Evolutionary conservation across 345 rosid species (phyloP).

Genomic region (Populus alba): DNA sequence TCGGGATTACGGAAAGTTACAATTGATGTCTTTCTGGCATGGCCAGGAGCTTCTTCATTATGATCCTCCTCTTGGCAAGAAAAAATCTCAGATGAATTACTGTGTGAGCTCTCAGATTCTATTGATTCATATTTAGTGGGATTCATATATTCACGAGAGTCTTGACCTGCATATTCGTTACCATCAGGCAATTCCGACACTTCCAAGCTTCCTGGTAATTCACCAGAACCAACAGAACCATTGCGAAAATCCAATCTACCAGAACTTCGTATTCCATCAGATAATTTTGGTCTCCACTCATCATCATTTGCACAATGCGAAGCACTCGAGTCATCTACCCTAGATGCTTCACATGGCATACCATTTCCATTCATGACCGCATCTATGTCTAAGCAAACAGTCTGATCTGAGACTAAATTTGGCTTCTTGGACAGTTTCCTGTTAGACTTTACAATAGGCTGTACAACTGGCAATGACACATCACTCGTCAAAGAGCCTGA

Average conservation of each 20-base stretch:
- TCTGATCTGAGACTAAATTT: constrained; percentile 11
- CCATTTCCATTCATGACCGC: constrained; percentile 8
- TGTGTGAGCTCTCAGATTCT: constrained; percentile 31
- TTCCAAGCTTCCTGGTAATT: constrained; percentile 19
- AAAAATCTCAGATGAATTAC: constrained; percentile 35
- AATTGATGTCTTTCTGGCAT: constrained; percentile 37
- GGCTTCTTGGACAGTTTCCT: constrained; percentile 23
- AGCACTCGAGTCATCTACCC: constrained; percentile 22
- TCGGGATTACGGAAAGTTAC: constrained; percentile 63
- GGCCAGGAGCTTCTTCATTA: constrained; percentile 26
- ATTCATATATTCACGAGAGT: constrained; percentile 31
- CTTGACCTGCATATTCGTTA: constrained; percentile 13
- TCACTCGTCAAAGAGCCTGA: constrained; percentile 30
- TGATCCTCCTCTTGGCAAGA: constrained; percentile 36
- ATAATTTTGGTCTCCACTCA: background rate
- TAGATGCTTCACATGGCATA: constrained; percentile 23
- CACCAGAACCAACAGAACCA: constrained; percentile 15
- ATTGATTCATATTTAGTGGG: constrained; percentile 21
- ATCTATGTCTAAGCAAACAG: constrained; percentile 1
- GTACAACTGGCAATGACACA: constrained; percentile 53
- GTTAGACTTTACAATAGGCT: constrained; percentile 44
- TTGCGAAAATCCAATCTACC: constrained; percentile 17
- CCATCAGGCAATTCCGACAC: constrained; percentile 1
- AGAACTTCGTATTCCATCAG: constrained; percentile 11
- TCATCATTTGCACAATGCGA: background rate